These are phyloP conservation scores for Rubia peregrina DNA, from an alignment of 305 asterid genomes.

Conservation along the genomic window DNA sequence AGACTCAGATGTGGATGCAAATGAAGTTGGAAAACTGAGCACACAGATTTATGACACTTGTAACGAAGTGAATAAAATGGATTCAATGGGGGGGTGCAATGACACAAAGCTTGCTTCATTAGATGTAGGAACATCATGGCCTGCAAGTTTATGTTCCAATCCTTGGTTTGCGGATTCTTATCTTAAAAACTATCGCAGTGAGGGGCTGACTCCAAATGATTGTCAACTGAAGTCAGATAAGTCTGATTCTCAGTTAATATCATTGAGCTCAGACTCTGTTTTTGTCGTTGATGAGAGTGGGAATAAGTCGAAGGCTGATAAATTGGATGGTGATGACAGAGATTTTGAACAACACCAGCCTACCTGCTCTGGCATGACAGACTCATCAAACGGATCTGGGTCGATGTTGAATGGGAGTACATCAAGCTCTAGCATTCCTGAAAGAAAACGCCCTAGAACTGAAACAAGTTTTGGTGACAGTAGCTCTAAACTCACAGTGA, in stretches of 20 bases:
- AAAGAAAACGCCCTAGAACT: constrained; percentile 18
- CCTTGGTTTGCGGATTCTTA: constrained; percentile 34
- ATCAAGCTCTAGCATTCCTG: constrained; percentile 29
- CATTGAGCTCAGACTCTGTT: constrained; percentile 32
- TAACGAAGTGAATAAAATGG: constrained; percentile 18
- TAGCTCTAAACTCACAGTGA: constrained; percentile 26
- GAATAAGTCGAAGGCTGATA: constrained; percentile 21
- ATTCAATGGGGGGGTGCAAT: constrained; percentile 17
- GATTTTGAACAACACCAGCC: constrained; percentile 39
- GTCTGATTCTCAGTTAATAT: constrained; percentile 24
- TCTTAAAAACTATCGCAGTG: constrained; percentile 22
- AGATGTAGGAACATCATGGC: constrained; percentile 28
- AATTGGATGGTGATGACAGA: constrained; percentile 33
- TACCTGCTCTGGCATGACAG: constrained; percentile 46
- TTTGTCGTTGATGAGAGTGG: constrained; percentile 26
- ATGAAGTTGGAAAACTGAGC: constrained; percentile 18
- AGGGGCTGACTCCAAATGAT: constrained; percentile 19
- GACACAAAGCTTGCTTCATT: constrained; percentile 28
- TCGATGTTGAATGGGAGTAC: constrained; percentile 29
- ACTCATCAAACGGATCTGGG: constrained; percentile 41
- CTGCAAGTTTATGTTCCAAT: constrained; percentile 24
- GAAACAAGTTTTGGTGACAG: constrained; percentile 22
- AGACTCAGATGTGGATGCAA: constrained; percentile 32
- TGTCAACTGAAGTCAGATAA: constrained; percentile 20
- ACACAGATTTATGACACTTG: constrained; percentile 5